Base-by-base conservation (phyloP, 768 basidiomycete species). In the Neoboletus subvelutipes region DNA sequence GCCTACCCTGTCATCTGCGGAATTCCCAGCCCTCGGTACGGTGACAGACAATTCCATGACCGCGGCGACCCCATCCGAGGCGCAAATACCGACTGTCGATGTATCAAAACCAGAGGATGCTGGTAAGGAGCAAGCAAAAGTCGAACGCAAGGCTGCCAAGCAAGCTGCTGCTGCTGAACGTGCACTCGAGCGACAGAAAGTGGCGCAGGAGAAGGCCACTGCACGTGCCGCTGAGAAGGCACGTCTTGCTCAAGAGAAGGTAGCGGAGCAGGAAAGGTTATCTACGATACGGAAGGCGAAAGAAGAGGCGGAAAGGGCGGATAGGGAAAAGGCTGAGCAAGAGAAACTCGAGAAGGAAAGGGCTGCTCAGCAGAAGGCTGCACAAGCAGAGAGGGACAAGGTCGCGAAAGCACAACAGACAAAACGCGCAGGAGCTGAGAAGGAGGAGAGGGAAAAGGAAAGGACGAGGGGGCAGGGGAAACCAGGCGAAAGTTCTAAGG, bases 21-120 rank as follows among this genome's bases (percentile, higher is more conserved):
- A 92, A 71, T 92, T 92, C 69, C 91, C 90, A 52, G 88, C 89
- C 37, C 77, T 92, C 24, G 57, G 64, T 34, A 48, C 68, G 13
- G 59, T 50, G 20, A 59, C 52, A 31, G 59, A 68, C 42, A 61
- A 47, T 36, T 39, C 54, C 22, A 36, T 45, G 22, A 57, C 48
- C 26, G 39, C 50, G 8, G 42, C 56, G 20, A 52, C 58, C 43
- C 46, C 55, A 12, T 40, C 64, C 54, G 73, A 70, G 50, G 71
- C 69, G 15, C 70, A 62, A 50, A 54, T 31, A 3, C 56, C 50
- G 28, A 28, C 24, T 22, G 48, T 29, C 37, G 70, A 63, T 9
- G 20, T n/a, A n/a, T 65, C 72, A 43, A 71, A 71, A 39, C 56
- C 71, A 18, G 67, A 73, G 45, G 67, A 74, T 50, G 67, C 70